phyloP scores from a whole-genome alignment of 805 yeast species.

The Ogataea zsoltii region DNA sequence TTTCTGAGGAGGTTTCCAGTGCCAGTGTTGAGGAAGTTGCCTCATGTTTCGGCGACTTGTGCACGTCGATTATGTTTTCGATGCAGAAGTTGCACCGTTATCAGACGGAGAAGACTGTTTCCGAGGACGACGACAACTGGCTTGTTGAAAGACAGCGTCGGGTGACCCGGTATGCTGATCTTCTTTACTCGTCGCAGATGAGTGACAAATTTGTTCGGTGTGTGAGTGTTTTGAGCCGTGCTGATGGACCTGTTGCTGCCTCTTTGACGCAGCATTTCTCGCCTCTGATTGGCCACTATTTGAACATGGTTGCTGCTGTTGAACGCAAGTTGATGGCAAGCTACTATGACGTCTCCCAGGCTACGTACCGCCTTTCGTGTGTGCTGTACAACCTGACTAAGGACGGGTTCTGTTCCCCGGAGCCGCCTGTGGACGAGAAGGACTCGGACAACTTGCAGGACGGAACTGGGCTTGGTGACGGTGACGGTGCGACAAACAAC shows the following conservation, averaged over 20 bases:
- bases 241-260: slow-evolving; percentile 42
- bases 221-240: slow-evolving; percentile 34
- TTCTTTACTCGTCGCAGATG: slow-evolving; percentile 28
- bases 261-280: slow-evolving; percentile 56
- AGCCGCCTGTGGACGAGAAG: slow-evolving; percentile 66
- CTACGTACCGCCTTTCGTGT: slow-evolving; percentile 58
- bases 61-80: slow-evolving; percentile 61
- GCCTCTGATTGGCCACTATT: slow-evolving; percentile 67
- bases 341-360: slow-evolving; percentile 57
- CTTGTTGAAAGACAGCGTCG: slow-evolving; percentile 49
- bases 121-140: slow-evolving; percentile 68
- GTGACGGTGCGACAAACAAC: slow-evolving; percentile 74
- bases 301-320: slow-evolving; percentile 45
- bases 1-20: slow-evolving; percentile 14
- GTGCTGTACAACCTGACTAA: slow-evolving; percentile 62
- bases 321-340: slow-evolving; percentile 45
- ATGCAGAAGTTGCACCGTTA: slow-evolving; percentile 58
- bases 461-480: slow-evolving; percentile 92
- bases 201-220: slow-evolving; percentile 24
- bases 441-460: slow-evolving; percentile 65
- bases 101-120: slow-evolving; percentile 29
- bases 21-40: slow-evolving; percentile 49
- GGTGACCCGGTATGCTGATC: slow-evolving; percentile 41
- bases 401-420: slow-evolving; percentile 92
- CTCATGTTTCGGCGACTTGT: slow-evolving; percentile 46